phyloP scores from a whole-genome alignment of 371 early-diverging fungal genomes.

The Fennellomyces sp. region DNA sequence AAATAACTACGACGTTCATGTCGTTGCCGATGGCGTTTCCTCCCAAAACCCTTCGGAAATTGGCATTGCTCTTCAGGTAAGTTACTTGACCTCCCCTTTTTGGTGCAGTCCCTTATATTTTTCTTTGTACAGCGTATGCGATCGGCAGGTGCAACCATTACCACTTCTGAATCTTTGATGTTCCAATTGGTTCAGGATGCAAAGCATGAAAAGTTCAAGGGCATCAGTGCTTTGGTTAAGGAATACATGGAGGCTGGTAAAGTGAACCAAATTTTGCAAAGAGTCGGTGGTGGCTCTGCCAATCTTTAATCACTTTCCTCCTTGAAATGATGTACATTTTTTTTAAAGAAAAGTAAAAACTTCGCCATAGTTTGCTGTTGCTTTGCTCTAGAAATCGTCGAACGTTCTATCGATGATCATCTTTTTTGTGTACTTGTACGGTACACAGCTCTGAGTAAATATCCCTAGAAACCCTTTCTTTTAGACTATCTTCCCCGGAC shows the following conservation, averaged over 20 bases:
- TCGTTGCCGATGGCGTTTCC: constrained; percentile 91
- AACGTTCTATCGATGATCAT: no score
- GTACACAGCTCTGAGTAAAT: no score
- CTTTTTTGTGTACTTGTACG: no score
- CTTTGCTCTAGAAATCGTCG: no score
- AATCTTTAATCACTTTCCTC: constrained; percentile 30
- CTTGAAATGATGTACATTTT: no score
- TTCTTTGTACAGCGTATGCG: constrained; percentile 60
- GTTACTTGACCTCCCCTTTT: constrained; percentile 18
- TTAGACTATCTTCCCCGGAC: no score
- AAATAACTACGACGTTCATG: constrained; percentile 76
- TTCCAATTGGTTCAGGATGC: constrained; percentile 91
- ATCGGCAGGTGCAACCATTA: constrained; percentile 77
- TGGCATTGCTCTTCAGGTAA: constrained; percentile 80
- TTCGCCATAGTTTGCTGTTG: no score
- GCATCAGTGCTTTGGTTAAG: constrained; percentile 80
- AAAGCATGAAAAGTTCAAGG: constrained; percentile 78
- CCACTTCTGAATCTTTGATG: constrained; percentile 89
- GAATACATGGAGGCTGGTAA: constrained; percentile 68
- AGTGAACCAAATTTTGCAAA: constrained; percentile 67
- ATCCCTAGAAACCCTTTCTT: no score
- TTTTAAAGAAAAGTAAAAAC: no score
- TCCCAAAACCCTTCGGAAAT: constrained; percentile 86
- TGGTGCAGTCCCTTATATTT: background rate
- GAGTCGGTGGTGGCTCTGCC: constrained; percentile 14